A percentile compares a stretch with the other conserved stretches of the same genome.
Conservation (phyloP, 345 rosid species). For the Linum lewisii region DNA sequence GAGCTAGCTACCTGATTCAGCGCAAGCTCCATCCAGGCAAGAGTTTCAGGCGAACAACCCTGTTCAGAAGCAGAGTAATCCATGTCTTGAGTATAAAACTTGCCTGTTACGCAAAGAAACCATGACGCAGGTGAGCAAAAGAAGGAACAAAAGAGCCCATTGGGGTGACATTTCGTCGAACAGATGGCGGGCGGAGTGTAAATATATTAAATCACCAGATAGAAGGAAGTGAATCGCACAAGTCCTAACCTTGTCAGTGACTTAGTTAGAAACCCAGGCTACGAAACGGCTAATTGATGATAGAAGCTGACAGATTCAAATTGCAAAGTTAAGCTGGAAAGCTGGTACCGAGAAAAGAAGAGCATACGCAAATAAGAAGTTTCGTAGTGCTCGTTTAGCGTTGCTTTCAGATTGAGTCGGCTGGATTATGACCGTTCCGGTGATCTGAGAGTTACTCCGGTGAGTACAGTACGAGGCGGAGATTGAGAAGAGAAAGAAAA, state of each 20-base stretch:
- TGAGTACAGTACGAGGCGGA: no score
- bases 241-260: neutral
- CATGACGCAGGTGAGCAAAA: neutral
- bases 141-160: neutral
- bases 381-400: no score
- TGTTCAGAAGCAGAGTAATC: neutral
- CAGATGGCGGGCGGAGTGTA: neutral
- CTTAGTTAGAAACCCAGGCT: no score
- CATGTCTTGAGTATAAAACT: neutral
- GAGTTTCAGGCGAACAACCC: neutral
- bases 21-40: constrained; percentile 37
- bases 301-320: no score
- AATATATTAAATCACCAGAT: neutral
- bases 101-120: neutral
- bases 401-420: no score
- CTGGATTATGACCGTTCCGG: no score
- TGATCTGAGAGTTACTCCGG: no score
- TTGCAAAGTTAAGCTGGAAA: no score
- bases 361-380: no score
- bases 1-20: constrained; percentile 30
- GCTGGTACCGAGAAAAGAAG: no score
- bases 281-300: no score
- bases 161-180: neutral
- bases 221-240: neutral
- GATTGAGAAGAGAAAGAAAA: no score